phyloP scores from a whole-genome alignment of 805 yeast species.

The Ogataea minuta region DNA sequence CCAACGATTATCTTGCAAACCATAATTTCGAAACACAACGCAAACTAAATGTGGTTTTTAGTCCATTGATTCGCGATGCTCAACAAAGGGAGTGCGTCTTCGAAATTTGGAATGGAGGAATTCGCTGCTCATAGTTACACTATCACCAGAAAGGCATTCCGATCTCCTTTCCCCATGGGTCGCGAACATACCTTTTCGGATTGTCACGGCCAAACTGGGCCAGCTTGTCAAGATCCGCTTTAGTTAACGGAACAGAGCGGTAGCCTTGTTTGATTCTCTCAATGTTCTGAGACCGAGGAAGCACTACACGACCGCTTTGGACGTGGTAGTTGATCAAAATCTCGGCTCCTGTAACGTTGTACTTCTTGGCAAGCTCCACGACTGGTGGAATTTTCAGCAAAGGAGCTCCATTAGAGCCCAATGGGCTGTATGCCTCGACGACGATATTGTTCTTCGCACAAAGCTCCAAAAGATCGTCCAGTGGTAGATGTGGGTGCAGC shows the following conservation, averaged over 20 bases:
- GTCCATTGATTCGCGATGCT: slow-evolving; percentile 26
- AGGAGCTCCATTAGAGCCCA: slow-evolving; percentile 68
- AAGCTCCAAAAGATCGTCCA: slow-evolving; percentile 40
- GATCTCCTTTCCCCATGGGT: slow-evolving; percentile 33
- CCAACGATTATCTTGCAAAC: slow-evolving; percentile 32
- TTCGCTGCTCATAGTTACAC: slow-evolving; percentile 22
- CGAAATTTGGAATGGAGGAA: slow-evolving; percentile 40
- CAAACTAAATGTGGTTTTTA: slow-evolving; percentile 29
- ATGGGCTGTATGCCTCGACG: slow-evolving; percentile 58
- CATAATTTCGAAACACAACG: slow-evolving; percentile 34
- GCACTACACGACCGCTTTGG: slow-evolving; percentile 54
- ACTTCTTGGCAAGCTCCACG: slow-evolving; percentile 53
- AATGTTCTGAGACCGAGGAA: slow-evolving; percentile 73
- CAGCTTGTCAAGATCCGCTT: slow-evolving; percentile 36
- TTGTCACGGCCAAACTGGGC: slow-evolving; percentile 30
- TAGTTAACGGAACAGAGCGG: slow-evolving; percentile 35
- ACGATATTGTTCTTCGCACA: slow-evolving; percentile 38
- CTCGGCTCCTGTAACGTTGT: slow-evolving; percentile 51
- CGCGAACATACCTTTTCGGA: slow-evolving; percentile 33
- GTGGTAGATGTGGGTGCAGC: slow-evolving; percentile 45
- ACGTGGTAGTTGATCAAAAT: slow-evolving; percentile 64
- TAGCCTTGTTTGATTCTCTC: slow-evolving; percentile 51
- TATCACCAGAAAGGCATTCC: slow-evolving; percentile 35
- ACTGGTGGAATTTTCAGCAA: slow-evolving; percentile 51
- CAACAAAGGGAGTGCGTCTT: slow-evolving; percentile 22